These are phyloP conservation scores for Quercus alba DNA, from an alignment of 306 rosid species.

Conservation along the genomic window DNA sequence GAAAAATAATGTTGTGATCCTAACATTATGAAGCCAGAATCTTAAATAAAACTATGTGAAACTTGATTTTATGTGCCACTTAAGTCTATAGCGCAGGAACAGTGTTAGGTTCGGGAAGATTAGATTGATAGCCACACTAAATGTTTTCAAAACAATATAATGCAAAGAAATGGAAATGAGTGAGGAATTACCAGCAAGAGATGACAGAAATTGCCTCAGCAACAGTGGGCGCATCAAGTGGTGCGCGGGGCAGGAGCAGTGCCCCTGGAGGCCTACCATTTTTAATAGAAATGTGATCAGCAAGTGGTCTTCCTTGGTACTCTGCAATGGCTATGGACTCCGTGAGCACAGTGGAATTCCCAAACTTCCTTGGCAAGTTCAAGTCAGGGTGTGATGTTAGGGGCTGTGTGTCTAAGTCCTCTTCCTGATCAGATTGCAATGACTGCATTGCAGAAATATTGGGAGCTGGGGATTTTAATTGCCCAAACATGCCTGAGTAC, in stretches of 20 bases:
- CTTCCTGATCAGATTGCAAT: slow-evolving; percentile 25
- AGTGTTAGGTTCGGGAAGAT: neutral
- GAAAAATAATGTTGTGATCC: too few relatives aligned
- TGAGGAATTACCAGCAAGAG: slow-evolving; percentile 64
- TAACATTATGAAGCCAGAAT: neutral
- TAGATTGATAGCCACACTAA: neutral
- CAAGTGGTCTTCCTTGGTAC: slow-evolving; percentile 78
- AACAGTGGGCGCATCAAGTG: slow-evolving; percentile 81
- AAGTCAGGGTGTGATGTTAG: slow-evolving; percentile 51
- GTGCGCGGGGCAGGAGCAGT: slow-evolving; percentile 53
- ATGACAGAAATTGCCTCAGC: slow-evolving; percentile 88
- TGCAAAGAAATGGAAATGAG: neutral
- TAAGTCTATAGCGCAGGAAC: neutral
- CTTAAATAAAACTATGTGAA: neutral
- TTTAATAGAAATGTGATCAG: slow-evolving; percentile 67
- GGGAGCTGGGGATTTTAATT: slow-evolving; percentile 43
- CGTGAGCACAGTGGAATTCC: slow-evolving; percentile 53
- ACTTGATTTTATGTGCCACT: neutral
- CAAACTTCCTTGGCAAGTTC: slow-evolving; percentile 67
- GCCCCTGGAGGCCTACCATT: slow-evolving; percentile 86
- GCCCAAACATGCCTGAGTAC: slow-evolving; percentile 68
- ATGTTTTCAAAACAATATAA: neutral
- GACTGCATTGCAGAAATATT: slow-evolving; percentile 27
- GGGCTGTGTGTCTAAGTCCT: slow-evolving; percentile 50
- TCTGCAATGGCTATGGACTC: slow-evolving; percentile 70